Evolutionary conservation across 441 rosid species (phyloP), one percentile per base, ranked within the genome.

Genomic region (Adansonia madagascariensis): DNA sequence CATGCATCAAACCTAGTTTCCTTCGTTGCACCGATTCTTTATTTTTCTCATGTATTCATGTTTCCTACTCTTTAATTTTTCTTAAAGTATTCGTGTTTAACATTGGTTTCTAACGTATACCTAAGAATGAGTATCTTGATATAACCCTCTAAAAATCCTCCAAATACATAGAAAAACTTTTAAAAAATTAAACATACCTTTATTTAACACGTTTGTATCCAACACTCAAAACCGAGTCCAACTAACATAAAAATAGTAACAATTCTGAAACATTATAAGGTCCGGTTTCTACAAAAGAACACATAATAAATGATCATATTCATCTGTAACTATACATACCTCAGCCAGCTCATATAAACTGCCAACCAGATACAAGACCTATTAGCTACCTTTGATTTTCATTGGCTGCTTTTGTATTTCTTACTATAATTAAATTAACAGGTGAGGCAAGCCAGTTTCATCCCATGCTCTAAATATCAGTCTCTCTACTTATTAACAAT

Each of bases 351-450:
- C 57, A 79, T 63, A 73, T 63, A 70, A 82, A 72, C 77, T 69
- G 82, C 67, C 69, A 65, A 60, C 77, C 70, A 72, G 82, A 85
- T 83, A 83, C 83, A 86, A 79, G 81, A 78, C 85, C 80, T 74
- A 79, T 79, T 31, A 75, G 68, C 83, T 83, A 78, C 75, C 14
- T n/a, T 8, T 9, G 15, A 5, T 12, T 35, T 67, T 52, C 9
- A 76, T 44, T 67, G 80, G 79, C 81, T 59, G 78, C 79, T 68
- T 71, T 60, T 6, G 74, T 63, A 65, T 69, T 70, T 76, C 14
- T 12, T 61, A 15, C 81, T 69, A 80, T 80, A 77, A 83, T 47
- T 79, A 75, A 82, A 31, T 62, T 71, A 85, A 81, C 78, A 77
- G 79, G 35, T 20, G 57, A 81, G 61, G 76, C 82, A 78, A 80